Conservation (phyloP, 2,329 filamentous ascomycete genomes). For the Chrysoporthe austroafricana region DNA sequence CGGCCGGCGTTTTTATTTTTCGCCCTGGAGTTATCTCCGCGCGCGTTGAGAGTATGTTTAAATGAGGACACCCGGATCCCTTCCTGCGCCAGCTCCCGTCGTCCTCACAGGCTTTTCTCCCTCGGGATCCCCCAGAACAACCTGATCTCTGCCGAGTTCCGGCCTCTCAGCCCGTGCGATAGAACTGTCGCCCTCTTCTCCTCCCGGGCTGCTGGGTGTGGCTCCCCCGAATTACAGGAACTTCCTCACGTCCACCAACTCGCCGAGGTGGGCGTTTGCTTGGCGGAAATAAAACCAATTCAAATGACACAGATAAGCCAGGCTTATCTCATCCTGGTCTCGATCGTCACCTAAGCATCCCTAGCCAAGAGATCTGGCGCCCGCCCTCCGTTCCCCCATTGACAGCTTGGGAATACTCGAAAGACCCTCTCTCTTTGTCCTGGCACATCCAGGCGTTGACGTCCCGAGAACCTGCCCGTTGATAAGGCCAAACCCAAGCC, state of each 20-base stretch:
- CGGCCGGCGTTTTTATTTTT: slow-evolving; percentile 7
- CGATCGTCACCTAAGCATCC: slow-evolving; percentile 53
- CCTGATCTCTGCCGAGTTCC: neutral
- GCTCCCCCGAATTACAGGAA: neutral
- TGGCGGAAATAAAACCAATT: slow-evolving; percentile 28
- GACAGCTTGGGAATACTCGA: slow-evolving; percentile 1
- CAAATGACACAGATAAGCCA: slow-evolving; percentile 63
- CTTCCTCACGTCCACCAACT: slow-evolving; percentile 5
- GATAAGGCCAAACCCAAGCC: slow-evolving; percentile 16
- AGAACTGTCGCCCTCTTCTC: neutral
- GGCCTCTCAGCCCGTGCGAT: neutral
- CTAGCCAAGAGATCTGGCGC: slow-evolving; percentile 19
- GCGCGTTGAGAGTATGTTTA: slow-evolving; percentile 6
- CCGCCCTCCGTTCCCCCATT: slow-evolving; percentile 8
- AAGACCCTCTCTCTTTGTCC: slow-evolving; percentile 2
- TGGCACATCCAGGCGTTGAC: slow-evolving; percentile 8
- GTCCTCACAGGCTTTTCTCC: slow-evolving; percentile 19
- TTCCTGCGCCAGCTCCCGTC: slow-evolving; percentile 10
- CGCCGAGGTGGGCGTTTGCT: slow-evolving; percentile 17
- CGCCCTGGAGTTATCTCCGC: slow-evolving; percentile 1
- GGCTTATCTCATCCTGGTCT: slow-evolving; percentile 60
- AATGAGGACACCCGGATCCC: slow-evolving; percentile 7
- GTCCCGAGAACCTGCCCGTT: slow-evolving; percentile 3
- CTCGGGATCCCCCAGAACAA: neutral
- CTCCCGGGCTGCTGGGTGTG: slow-evolving; percentile 3